A percentile compares a stretch with the other conserved stretches of the same genome.
Evolutionary conservation across 805 yeast species (phyloP).

Genomic region (Candida suzukii): DNA sequence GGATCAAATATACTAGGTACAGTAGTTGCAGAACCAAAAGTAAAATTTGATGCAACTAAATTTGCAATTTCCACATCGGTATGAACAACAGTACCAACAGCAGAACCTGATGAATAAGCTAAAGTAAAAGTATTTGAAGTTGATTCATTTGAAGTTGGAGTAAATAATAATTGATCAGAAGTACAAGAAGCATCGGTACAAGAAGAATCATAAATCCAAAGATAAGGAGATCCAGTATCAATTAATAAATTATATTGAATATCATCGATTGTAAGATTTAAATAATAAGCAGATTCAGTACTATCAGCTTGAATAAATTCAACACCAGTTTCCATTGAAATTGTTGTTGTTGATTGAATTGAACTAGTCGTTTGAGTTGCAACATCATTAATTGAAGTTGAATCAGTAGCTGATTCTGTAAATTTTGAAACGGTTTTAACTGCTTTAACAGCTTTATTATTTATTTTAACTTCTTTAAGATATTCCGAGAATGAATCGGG

Average conservation of each 20-base stretch:
- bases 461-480: not conserved
- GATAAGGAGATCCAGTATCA: constrained; percentile 60
- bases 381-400: not conserved
- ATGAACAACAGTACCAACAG: constrained; percentile 40
- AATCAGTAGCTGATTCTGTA: not conserved
- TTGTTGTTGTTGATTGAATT: not conserved
- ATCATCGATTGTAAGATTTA: constrained; percentile 32
- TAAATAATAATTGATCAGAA: constrained; percentile 23
- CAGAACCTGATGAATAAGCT: constrained; percentile 46
- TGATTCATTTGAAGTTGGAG: constrained; percentile 8
- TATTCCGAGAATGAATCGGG: constrained; percentile 2
- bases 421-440: not conserved
- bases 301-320: constrained; percentile 18
- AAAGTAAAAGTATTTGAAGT: constrained; percentile 34
- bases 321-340: constrained; percentile 15
- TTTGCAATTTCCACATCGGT: constrained; percentile 32
- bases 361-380: not conserved
- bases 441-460: not conserved
- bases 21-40: constrained; percentile 45
- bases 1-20: constrained; percentile 48
- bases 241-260: constrained; percentile 43
- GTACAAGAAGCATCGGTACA: constrained; percentile 41
- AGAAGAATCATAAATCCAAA: constrained; percentile 53
- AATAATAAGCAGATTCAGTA: constrained; percentile 28
- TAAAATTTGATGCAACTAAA: constrained; percentile 29